phyloP scores from a whole-genome alignment of 148 eudicot genomes.

The Tetragonia tetragonoides region DNA sequence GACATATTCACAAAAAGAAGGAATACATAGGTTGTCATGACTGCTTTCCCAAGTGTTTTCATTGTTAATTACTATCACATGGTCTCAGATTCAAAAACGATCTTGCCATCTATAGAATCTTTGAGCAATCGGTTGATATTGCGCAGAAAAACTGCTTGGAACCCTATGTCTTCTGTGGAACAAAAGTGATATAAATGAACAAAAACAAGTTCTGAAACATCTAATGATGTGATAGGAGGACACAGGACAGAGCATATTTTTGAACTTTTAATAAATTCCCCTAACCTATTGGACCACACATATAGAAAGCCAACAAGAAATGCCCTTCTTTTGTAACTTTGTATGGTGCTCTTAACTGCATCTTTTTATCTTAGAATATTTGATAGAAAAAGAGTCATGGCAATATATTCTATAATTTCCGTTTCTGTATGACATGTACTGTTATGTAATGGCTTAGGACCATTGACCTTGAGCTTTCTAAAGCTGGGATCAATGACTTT shows the following conservation, averaged over 20 bases:
- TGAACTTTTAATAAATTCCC: slow-evolving; percentile 23
- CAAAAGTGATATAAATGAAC: slow-evolving; percentile 6
- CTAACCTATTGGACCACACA: slow-evolving; percentile 29
- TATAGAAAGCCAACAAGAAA: slow-evolving; percentile 18
- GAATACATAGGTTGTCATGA: background rate
- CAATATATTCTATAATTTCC: slow-evolving; percentile 28
- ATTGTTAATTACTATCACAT: background rate
- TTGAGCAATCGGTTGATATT: slow-evolving; percentile 11
- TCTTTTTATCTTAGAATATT: slow-evolving; percentile 35
- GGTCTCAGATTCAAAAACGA: slow-evolving; percentile 13
- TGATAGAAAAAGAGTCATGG: slow-evolving; percentile 3
- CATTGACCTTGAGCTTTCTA: slow-evolving; percentile 12
- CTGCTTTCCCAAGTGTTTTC: background rate
- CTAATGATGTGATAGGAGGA: slow-evolving; percentile 20
- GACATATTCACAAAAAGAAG: background rate
- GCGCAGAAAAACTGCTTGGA: slow-evolving; percentile 5
- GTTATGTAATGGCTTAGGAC: background rate
- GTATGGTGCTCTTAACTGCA: slow-evolving; percentile 23
- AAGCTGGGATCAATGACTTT: background rate
- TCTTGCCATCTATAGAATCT: slow-evolving; percentile 21
- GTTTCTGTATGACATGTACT: slow-evolving; percentile 6
- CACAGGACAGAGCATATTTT: slow-evolving; percentile 11
- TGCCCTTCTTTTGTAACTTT: slow-evolving; percentile 20
- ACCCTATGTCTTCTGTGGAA: slow-evolving; percentile 3
- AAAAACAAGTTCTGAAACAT: slow-evolving; percentile 20